phyloP scores from a whole-genome alignment of 495 filamentous ascomycete species.

The Geopyxis carbonaria region DNA sequence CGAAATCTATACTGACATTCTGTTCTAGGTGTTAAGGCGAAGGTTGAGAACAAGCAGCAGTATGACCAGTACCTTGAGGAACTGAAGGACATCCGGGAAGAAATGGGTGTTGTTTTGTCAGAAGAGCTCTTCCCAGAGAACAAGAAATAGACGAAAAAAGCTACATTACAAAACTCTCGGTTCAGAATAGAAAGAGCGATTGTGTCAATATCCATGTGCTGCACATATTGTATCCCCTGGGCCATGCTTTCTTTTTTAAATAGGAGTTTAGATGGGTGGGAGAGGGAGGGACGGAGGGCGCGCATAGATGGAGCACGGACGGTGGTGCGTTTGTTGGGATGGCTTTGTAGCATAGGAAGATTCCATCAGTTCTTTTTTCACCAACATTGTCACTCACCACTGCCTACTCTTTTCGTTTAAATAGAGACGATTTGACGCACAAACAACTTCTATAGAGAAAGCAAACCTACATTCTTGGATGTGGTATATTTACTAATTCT shows the following conservation, averaged over 20 bases:
- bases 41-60: slow-evolving; percentile 95
- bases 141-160: slow-evolving; percentile 1
- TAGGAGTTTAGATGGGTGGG: neutral
- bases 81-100: slow-evolving; percentile 80
- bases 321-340: too few species aligned
- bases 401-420: too few species aligned
- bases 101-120: slow-evolving; percentile 78
- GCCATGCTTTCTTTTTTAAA: neutral
- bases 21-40: slow-evolving; percentile 90
- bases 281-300: neutral
- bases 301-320: too few species aligned
- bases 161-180: slow-evolving; percentile 1
- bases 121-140: slow-evolving; percentile 82
- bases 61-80: slow-evolving; percentile 94
- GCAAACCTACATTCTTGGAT: too few species aligned
- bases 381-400: too few species aligned
- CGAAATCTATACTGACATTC: too few species aligned
- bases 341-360: slow-evolving; percentile 5
- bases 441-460: too few species aligned
- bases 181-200: neutral
- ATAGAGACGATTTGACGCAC: too few species aligned
- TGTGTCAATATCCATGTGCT: neutral
- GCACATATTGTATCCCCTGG: neutral
- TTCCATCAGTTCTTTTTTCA: slow-evolving; percentile 2
- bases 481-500: too few species aligned